Percentiles rank a stretch among this genome's conserved stretches.
phyloP scores from a whole-genome alignment of 2,329 filamentous ascomycete genomes.

The Sphaerulina musiva region DNA sequence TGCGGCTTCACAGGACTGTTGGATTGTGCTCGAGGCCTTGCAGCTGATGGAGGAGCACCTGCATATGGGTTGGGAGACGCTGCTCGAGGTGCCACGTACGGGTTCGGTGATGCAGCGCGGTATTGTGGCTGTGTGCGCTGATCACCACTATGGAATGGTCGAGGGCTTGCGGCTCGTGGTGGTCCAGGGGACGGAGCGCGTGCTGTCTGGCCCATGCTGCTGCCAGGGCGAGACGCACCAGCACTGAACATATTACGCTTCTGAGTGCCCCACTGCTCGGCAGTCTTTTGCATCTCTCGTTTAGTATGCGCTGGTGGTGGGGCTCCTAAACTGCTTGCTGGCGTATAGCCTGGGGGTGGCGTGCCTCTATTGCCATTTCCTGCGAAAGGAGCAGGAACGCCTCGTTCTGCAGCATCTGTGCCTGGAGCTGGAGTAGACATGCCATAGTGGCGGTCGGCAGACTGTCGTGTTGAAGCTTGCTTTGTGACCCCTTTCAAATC shows the following conservation, averaged over 20 bases:
- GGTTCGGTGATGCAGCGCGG: conserved; percentile 55
- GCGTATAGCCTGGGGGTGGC: conserved; percentile 81
- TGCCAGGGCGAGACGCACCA: conserved; percentile 29
- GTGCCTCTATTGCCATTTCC: conserved; percentile 54
- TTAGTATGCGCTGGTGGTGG: conserved; percentile 89
- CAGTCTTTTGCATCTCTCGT: conserved; percentile 91
- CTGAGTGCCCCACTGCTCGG: conserved; percentile 78
- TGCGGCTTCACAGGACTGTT: conserved; percentile 38
- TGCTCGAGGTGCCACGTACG: conserved; percentile 44
- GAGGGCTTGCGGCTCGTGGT: conserved; percentile 51
- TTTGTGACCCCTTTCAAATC: conserved; percentile 86
- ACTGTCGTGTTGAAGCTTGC: conserved; percentile 72
- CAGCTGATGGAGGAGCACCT: conserved; percentile 25
- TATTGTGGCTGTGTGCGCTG: conserved; percentile 23
- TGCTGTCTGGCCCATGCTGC: conserved; percentile 28
- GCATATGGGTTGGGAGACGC: conserved; percentile 46
- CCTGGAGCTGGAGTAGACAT: conserved; percentile 67
- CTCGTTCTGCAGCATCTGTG: conserved; percentile 39
- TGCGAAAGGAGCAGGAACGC: conserved; percentile 42
- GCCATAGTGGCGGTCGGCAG: conserved; percentile 94
- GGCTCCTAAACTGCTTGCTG: conserved; percentile 72
- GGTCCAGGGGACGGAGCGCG: conserved; percentile 61
- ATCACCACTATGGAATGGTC: conserved; percentile 46
- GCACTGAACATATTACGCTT: conserved; percentile 68
- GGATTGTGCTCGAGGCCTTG: conserved; percentile 36